Evolutionary conservation across 495 filamentous ascomycete species (phyloP).

Genomic region (Penicillium macrosclerotiorum): DNA sequence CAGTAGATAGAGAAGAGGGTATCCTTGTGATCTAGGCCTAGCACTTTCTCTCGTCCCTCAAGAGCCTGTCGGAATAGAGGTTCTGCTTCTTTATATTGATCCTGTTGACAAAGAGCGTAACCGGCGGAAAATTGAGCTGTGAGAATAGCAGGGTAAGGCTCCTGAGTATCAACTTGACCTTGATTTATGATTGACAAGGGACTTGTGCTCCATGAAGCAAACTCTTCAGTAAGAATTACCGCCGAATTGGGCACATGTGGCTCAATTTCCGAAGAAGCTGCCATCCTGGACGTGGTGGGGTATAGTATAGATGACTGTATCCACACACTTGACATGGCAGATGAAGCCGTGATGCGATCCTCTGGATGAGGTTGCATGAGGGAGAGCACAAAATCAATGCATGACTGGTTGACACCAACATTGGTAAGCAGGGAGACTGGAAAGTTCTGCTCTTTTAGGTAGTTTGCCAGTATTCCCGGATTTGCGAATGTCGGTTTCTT

Average conservation of each 20-base stretch:
- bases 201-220: constrained; percentile 2
- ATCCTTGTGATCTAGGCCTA: not conserved
- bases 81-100: not conserved
- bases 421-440: not conserved
- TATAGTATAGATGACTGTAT: not conserved
- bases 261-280: too few species aligned
- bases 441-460: not conserved
- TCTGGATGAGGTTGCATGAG: constrained; percentile 6
- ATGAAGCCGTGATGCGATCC: not conserved
- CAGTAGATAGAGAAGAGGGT: not conserved
- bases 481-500: constrained; percentile 3
- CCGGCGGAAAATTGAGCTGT: not conserved
- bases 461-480: not conserved
- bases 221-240: not conserved
- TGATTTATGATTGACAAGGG: not conserved
- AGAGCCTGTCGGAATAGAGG: not conserved
- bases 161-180: not conserved
- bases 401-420: not conserved
- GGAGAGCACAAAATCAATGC: constrained; percentile 5
- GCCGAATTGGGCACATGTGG: not conserved
- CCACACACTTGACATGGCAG: not conserved
- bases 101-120: not conserved
- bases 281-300: too few species aligned
- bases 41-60: not conserved
- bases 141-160: not conserved